A percentile compares a stretch with the other conserved stretches of the same genome.
These are phyloP conservation scores for Fusarium nodosum DNA, from an alignment of 2,329 filamentous ascomycete species.

Conservation along the genomic window DNA sequence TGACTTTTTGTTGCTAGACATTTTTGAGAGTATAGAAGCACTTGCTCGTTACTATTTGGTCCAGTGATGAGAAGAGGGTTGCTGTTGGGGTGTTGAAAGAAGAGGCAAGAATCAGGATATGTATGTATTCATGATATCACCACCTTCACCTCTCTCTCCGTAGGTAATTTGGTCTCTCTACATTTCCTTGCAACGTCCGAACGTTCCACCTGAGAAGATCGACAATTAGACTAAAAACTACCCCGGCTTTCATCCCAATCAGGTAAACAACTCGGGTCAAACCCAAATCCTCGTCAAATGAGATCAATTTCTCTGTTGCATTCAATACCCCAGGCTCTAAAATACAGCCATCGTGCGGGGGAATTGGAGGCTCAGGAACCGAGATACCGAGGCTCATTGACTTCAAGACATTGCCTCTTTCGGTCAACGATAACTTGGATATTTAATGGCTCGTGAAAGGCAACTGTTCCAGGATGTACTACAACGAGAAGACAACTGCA, in stretches of 20 bases:
- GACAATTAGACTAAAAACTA: conserved; percentile 13
- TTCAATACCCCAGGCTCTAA: conserved; percentile 35
- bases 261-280: conserved; percentile 34
- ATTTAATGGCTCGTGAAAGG: conserved; percentile 18
- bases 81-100: not conserved
- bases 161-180: not conserved
- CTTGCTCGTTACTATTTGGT: conserved; percentile 27
- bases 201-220: conserved; percentile 13
- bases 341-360: conserved; percentile 38
- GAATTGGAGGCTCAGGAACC: conserved; percentile 21
- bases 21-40: conserved; percentile 46
- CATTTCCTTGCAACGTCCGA: not conserved
- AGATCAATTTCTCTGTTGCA: conserved; percentile 16
- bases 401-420: conserved; percentile 16
- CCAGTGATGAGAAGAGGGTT: not conserved
- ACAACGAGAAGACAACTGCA: not conserved
- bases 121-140: conserved; percentile 29
- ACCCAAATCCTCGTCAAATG: conserved; percentile 17
- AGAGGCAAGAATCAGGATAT: not conserved
- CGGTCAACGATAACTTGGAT: not conserved
- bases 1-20: conserved; percentile 65
- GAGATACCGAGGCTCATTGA: conserved; percentile 43
- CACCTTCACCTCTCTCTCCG: not conserved
- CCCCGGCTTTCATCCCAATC: conserved; percentile 28
- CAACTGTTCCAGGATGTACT: not conserved